These are phyloP conservation scores for Salix udensis DNA, from an alignment of 345 rosid genomes.

Conservation along the genomic window DNA sequence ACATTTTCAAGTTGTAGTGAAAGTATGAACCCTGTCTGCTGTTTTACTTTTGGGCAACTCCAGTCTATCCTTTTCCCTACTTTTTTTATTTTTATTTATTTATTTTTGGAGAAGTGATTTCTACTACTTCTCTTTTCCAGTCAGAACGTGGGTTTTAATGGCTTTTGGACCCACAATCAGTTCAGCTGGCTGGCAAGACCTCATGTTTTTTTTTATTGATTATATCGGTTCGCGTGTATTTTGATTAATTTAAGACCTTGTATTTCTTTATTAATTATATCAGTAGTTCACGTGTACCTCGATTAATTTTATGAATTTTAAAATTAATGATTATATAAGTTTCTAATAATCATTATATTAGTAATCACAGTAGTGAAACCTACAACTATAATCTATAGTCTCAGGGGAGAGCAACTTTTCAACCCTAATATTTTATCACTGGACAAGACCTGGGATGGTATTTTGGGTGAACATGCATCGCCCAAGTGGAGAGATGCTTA, in stretches of 20 bases:
- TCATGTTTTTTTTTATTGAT: background rate
- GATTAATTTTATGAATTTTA: too few species aligned
- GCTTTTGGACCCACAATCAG: constrained; percentile 6
- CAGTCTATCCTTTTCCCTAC: background rate
- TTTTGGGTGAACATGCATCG: background rate
- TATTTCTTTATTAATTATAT: too few species aligned
- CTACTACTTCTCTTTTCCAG: background rate
- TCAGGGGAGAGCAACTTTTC: too few species aligned
- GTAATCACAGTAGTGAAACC: too few species aligned
- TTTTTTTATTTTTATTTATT: background rate
- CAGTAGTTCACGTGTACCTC: too few species aligned
- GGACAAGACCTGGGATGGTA: too few species aligned
- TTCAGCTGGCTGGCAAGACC: background rate
- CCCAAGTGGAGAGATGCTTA: background rate
- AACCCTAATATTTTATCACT: too few species aligned
- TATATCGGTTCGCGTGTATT: accelerated
- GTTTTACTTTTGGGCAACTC: too few species aligned
- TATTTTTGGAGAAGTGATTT: background rate
- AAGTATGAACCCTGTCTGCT: too few species aligned
- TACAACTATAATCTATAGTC: too few species aligned
- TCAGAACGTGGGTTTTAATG: constrained; percentile 6
- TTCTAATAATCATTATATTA: too few species aligned
- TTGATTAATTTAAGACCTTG: too few species aligned
- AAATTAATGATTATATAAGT: accelerated
- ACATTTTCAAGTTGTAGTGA: background rate